These are phyloP conservation scores for Sphagnum magellanicum DNA, from an alignment of 228 moss, liverwort and hornwort species.

Conservation along the genomic window DNA sequence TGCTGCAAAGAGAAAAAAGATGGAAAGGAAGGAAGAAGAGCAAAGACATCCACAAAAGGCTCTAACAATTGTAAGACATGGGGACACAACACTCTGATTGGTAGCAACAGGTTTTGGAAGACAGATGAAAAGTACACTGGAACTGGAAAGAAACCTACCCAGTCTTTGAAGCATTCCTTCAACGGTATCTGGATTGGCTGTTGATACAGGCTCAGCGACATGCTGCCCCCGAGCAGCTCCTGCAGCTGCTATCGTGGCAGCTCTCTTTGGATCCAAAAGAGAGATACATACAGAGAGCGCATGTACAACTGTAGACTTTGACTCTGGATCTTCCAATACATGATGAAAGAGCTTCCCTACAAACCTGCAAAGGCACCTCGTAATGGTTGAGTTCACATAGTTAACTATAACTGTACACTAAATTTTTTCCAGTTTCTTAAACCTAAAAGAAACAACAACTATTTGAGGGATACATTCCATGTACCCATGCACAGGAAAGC, in stretches of 20 bases:
- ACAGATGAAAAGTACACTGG: neutral
- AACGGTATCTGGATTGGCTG: conserved; percentile 53
- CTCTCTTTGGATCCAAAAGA: conserved; percentile 56
- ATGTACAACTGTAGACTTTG: conserved; percentile 49
- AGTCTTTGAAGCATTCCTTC: conserved; percentile 55
- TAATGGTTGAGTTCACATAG: no score
- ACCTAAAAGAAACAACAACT: no score
- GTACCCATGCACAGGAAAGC: no score
- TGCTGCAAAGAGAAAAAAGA: no score
- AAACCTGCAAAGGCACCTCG: conserved; percentile 20
- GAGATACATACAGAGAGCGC: conserved; percentile 48
- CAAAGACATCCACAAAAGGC: no score
- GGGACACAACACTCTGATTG: neutral
- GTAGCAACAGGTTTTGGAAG: neutral
- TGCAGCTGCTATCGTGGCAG: conserved; percentile 44
- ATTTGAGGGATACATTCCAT: no score
- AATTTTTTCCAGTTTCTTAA: no score
- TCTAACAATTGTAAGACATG: neutral
- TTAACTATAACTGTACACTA: no score
- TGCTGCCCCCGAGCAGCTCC: conserved; percentile 33
- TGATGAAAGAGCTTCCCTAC: conserved; percentile 49
- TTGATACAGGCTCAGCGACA: conserved; percentile 39
- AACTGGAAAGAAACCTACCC: conserved; percentile 13
- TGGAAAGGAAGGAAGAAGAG: no score
- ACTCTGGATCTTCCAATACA: conserved; percentile 50